Evolutionary conservation across 176 grass and related monocot genomes (phyloP).

Genomic region (Zoysia japonica): DNA sequence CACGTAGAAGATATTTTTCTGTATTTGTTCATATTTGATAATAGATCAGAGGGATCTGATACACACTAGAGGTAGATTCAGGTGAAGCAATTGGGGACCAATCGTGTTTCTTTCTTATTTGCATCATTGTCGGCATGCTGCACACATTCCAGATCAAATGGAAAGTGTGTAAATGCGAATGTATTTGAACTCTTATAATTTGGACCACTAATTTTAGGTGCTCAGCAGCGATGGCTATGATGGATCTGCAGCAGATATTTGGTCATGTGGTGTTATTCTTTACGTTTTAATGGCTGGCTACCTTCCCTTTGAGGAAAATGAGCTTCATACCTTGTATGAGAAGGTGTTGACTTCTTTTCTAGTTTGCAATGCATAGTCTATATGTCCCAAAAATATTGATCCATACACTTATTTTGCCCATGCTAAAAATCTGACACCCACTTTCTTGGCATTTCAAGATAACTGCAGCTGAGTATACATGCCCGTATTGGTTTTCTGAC

Average conservation of each 20-base stretch:
- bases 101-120: not conserved
- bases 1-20: not conserved
- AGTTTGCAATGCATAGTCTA: not conserved
- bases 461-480: constrained; percentile 77
- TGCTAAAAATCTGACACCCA: constrained; percentile 26
- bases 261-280: constrained; percentile 98
- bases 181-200: constrained; percentile 13
- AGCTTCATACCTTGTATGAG: constrained; percentile 75
- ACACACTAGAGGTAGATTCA: not conserved
- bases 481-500: constrained; percentile 81
- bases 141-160: not conserved
- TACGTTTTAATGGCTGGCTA: constrained; percentile 96
- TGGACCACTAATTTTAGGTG: constrained; percentile 58
- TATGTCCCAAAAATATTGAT: constrained; percentile 34
- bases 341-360: constrained; percentile 60
- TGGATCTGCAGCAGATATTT: constrained; percentile 90
- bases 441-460: constrained; percentile 55
- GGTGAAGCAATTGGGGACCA: not conserved
- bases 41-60: constrained; percentile 10
- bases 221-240: constrained; percentile 73
- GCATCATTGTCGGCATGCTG: not conserved
- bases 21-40: not conserved
- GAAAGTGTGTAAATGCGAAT: not conserved
- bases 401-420: constrained; percentile 1
- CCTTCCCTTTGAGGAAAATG: constrained; percentile 87